phyloP scores from a whole-genome alignment of 78 protist species.

The Dictyostelium brefeldianum region DNA sequence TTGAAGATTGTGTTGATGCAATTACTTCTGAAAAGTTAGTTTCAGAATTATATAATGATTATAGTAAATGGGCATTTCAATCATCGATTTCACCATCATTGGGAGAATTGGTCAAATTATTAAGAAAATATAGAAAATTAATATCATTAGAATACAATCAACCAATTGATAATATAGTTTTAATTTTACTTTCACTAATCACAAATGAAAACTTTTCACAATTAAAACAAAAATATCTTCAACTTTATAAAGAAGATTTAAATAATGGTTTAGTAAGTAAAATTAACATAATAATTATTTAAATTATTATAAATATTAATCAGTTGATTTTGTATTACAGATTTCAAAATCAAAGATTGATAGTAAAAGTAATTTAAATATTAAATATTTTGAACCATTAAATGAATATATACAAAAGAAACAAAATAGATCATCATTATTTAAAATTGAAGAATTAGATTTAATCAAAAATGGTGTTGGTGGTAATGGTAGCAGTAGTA shows the following conservation, averaged over 20 bases:
- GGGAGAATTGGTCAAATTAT: not conserved
- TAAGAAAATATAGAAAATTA: constrained; percentile 5
- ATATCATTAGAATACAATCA: not conserved
- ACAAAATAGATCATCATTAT: not conserved
- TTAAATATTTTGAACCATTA: not conserved
- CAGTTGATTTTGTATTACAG: not conserved
- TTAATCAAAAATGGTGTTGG: not conserved
- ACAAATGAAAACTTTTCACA: not conserved
- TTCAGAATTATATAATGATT: not conserved
- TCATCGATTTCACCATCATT: not conserved
- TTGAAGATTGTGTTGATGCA: not conserved
- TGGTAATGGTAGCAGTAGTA: not conserved
- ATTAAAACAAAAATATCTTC: not conserved
- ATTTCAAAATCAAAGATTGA: not conserved
- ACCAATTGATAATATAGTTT: constrained; percentile 15
- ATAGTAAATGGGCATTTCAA: not conserved
- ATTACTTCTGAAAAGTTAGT: not conserved
- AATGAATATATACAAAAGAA: not conserved
- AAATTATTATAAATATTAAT: not conserved
- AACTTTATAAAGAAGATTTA: not conserved
- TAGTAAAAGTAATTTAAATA: not conserved
- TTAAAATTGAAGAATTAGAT: not conserved
- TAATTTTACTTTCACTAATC: not conserved
- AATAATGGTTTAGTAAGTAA: constrained; percentile 13
- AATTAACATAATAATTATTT: not conserved